A percentile compares a stretch with the other conserved stretches of the same genome.
These are phyloP conservation scores for Nephromyces sp. DNA, from an alignment of 169 alveolate species.

Conservation along the genomic window DNA sequence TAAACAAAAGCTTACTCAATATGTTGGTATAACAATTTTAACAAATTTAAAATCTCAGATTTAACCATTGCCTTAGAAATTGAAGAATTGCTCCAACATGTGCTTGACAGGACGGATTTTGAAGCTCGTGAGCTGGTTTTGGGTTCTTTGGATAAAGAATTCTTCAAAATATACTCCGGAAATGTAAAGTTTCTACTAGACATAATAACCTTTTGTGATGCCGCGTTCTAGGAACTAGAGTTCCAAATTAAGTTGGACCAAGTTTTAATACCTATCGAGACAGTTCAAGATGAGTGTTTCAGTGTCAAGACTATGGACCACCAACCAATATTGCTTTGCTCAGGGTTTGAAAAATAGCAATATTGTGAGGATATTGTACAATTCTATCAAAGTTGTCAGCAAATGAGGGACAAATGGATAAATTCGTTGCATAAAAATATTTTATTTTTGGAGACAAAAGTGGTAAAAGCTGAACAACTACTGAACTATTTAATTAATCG, in stretches of 20 bases:
- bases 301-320: neutral
- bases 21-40: too few species aligned
- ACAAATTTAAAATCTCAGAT: too few species aligned
- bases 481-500: too few species aligned
- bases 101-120: neutral
- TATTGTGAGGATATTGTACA: neutral
- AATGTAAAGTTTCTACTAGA: neutral
- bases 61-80: too few species aligned
- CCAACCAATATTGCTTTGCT: neutral
- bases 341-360: neutral
- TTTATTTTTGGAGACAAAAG: neutral
- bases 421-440: neutral
- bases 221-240: neutral
- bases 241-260: neutral
- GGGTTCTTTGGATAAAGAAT: neutral
- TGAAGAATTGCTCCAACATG: neutral
- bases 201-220: too few species aligned
- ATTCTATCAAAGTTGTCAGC: neutral
- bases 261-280: neutral
- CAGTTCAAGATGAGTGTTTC: neutral
- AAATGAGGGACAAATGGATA: neutral
- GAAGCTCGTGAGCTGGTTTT: neutral
- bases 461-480: neutral
- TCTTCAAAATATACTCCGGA: neutral
- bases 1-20: too few species aligned